Percentiles rank a stretch among this genome's conserved stretches.
Evolutionary conservation across 257 asterid genomes (phyloP).

Genomic region (Salvia rosmarinus): DNA sequence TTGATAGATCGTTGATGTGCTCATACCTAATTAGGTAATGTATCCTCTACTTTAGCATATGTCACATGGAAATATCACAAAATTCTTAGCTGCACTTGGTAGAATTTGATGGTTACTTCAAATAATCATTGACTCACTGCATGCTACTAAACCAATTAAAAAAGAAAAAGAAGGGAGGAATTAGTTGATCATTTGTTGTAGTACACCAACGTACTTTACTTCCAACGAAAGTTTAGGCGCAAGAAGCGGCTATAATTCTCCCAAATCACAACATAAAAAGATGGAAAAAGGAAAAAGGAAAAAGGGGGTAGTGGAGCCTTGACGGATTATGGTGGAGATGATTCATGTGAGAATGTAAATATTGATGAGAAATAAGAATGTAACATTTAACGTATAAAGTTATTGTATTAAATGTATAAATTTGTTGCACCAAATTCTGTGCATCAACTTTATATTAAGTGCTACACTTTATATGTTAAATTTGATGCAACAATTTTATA

Average conservation of each 20-base stretch:
- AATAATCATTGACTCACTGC: not conserved
- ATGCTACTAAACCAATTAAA: not conserved
- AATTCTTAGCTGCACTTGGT: not conserved
- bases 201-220: slow-evolving; percentile 29
- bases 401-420: too few species aligned
- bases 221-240: slow-evolving; percentile 57
- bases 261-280: slow-evolving; percentile 1
- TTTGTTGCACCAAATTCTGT: too few species aligned
- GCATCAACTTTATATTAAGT: too few species aligned
- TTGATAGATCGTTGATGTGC: too few species aligned
- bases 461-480: too few species aligned
- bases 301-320: slow-evolving; percentile 10
- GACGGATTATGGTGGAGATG: slow-evolving; percentile 3
- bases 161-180: not conserved
- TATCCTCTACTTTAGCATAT: too few species aligned
- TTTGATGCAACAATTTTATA: too few species aligned
- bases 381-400: too few species aligned
- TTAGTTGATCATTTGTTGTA: not conserved
- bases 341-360: too few species aligned
- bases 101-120: not conserved
- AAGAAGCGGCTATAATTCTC: slow-evolving; percentile 50
- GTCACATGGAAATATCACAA: too few species aligned
- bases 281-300: not conserved
- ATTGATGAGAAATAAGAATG: too few species aligned
- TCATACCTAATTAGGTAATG: too few species aligned